Conservation (phyloP, 768 basidiomycete species). For the Naganishia friedmannii region DNA sequence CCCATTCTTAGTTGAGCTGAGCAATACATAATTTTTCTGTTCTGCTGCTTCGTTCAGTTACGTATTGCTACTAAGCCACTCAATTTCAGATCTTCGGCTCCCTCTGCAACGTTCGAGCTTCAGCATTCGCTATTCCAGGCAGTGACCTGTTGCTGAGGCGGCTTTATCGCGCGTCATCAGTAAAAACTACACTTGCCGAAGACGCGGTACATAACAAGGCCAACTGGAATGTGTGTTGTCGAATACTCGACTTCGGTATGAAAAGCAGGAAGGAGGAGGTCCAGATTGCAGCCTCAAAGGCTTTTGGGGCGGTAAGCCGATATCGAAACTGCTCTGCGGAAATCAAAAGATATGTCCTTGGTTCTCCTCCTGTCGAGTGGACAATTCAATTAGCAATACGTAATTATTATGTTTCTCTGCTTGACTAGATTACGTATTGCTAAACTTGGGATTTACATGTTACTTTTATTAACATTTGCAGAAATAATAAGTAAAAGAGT, state of each 20-base stretch:
- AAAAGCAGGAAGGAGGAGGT: slow-evolving; percentile 64
- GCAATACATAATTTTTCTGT: no score
- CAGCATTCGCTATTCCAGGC: slow-evolving; percentile 63
- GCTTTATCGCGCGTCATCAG: slow-evolving; percentile 72
- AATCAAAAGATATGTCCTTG: slow-evolving; percentile 68
- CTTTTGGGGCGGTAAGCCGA: slow-evolving; percentile 67
- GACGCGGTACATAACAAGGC: slow-evolving; percentile 55
- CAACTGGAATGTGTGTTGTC: slow-evolving; percentile 45
- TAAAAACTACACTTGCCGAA: slow-evolving; percentile 62
- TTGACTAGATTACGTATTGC: no score
- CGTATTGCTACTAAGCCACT: background rate
- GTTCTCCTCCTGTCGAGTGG: slow-evolving; percentile 2
- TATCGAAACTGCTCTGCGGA: slow-evolving; percentile 65
- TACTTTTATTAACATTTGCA: background rate
- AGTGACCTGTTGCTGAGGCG: slow-evolving; percentile 71
- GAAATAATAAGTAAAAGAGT: slow-evolving; percentile 3
- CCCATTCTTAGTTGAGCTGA: slow-evolving; percentile 93
- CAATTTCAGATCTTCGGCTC: slow-evolving; percentile 63
- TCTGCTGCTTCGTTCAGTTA: no score
- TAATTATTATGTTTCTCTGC: no score
- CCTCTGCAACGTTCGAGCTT: slow-evolving; percentile 61
- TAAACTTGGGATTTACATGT: slow-evolving; percentile 6
- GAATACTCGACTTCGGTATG: slow-evolving; percentile 68
- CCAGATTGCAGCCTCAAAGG: slow-evolving; percentile 72
- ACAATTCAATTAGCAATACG: slow-evolving; percentile 28